Conservation (phyloP, 1,284 basidiomycete species). For the Coniferiporia sulphurascens region DNA sequence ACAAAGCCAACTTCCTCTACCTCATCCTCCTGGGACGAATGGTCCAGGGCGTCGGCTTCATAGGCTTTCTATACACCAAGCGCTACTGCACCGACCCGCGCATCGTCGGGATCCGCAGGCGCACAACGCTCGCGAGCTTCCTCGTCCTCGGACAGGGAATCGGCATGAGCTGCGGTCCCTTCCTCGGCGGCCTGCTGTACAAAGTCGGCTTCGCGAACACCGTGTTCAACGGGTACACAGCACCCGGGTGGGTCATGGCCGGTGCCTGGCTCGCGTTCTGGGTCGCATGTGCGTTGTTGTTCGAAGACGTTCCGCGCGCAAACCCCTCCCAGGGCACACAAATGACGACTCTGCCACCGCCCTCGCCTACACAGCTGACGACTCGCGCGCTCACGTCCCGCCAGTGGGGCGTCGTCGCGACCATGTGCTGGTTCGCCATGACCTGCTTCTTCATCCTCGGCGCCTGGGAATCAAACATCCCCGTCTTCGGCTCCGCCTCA, state of each 20-base stretch:
- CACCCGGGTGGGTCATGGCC: slow-evolving; percentile 66
- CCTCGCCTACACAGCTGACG: slow-evolving; percentile 17
- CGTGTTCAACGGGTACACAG: slow-evolving; percentile 59
- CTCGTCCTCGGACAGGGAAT: slow-evolving; percentile 59
- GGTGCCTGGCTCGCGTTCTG: slow-evolving; percentile 50
- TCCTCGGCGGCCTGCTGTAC: slow-evolving; percentile 58
- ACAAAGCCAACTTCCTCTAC: slow-evolving; percentile 41
- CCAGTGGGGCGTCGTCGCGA: slow-evolving; percentile 48
- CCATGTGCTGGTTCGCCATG: slow-evolving; percentile 73
- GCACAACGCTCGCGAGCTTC: slow-evolving; percentile 61
- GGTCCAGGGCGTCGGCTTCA: slow-evolving; percentile 44
- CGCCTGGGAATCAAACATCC: slow-evolving; percentile 68
- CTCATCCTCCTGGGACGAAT: slow-evolving; percentile 47
- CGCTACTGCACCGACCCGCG: slow-evolving; percentile 62
- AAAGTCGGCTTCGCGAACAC: slow-evolving; percentile 47
- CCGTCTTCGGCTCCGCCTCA: slow-evolving; percentile 50
- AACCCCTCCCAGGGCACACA: slow-evolving; percentile 9
- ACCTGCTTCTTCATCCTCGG: slow-evolving; percentile 70
- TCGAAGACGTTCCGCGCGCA: slow-evolving; percentile 43
- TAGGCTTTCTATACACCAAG: slow-evolving; percentile 49
- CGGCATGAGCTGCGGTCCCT: slow-evolving; percentile 63
- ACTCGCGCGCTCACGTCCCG: slow-evolving; percentile 27
- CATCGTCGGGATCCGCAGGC: slow-evolving; percentile 58
- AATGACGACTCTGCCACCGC: slow-evolving; percentile 3
- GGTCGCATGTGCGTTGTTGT: slow-evolving; percentile 34